A percentile compares a stretch with the other conserved stretches of the same genome.
Conservation (phyloP, 1,284 basidiomycete species). For the Hymenochaete sp. region DNA sequence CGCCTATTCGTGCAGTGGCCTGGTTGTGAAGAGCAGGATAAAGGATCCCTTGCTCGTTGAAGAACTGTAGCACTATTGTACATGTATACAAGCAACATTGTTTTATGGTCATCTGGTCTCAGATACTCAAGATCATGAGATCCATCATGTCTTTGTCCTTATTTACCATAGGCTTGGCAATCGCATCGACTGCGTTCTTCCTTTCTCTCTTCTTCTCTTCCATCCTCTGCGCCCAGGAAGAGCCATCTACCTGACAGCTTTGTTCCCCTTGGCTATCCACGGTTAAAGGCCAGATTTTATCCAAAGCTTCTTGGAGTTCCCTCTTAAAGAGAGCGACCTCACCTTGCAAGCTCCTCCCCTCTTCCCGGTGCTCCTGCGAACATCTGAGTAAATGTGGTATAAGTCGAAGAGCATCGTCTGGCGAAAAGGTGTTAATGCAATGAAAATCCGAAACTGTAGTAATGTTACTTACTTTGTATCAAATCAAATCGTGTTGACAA, state of each 20-base stretch:
- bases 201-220: constrained; percentile 46
- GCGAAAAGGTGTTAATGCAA: not conserved
- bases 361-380: constrained; percentile 47
- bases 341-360: constrained; percentile 47
- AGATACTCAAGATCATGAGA: too few relatives aligned
- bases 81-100: too few relatives aligned
- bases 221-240: constrained; percentile 53
- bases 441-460: constrained; percentile 2
- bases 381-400: constrained; percentile 65
- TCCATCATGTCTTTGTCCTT: too few relatives aligned
- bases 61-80: too few relatives aligned
- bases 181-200: constrained; percentile 43
- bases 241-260: constrained; percentile 27
- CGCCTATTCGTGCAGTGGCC: not conserved
- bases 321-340: constrained; percentile 43
- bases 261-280: constrained; percentile 27
- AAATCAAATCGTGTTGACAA: constrained; percentile 51
- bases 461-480: constrained; percentile 42
- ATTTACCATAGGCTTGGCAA: constrained; percentile 53
- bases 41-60: too few relatives aligned
- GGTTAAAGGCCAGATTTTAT: constrained; percentile 57
- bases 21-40: too few relatives aligned
- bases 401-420: constrained; percentile 53
- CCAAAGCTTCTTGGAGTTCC: constrained; percentile 44
- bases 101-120: too few relatives aligned